Evolutionary conservation across 148 eudicot genomes (phyloP).

Genomic region (Camellia lanceoleosa): DNA sequence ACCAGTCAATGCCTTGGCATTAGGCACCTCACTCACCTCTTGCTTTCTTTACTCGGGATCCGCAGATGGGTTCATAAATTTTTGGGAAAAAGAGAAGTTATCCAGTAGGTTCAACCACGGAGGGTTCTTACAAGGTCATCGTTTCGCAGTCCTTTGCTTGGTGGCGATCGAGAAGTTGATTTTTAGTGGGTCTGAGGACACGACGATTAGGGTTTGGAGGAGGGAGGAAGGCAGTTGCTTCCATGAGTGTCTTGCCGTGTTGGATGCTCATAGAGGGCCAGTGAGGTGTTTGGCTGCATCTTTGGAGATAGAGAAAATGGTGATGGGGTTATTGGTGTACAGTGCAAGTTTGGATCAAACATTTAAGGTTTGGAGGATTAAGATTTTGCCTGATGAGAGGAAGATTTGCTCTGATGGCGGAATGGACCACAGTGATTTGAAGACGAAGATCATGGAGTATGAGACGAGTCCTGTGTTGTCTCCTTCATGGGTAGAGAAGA

Average conservation of each 20-base stretch:
- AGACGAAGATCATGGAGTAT: constrained; percentile 8
- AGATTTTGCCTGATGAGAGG: constrained; percentile 36
- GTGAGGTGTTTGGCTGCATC: constrained; percentile 44
- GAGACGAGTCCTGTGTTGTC: constrained; percentile 12
- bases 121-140: constrained; percentile 54
- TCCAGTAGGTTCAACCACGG: constrained; percentile 51
- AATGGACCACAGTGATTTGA: not conserved
- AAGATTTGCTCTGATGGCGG: not conserved
- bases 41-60: constrained; percentile 55
- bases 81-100: constrained; percentile 48
- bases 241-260: constrained; percentile 50
- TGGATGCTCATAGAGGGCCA: constrained; percentile 65
- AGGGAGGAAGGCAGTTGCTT: constrained; percentile 40
- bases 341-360: constrained; percentile 56
- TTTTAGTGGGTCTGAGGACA: constrained; percentile 61
- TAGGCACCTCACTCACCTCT: constrained; percentile 20
- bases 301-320: constrained; percentile 32
- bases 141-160: constrained; percentile 48
- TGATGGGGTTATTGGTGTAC: constrained; percentile 41
- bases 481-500: constrained; percentile 14
- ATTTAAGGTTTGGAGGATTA: constrained; percentile 59
- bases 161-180: constrained; percentile 36
- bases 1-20: constrained; percentile 45
- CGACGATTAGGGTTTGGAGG: constrained; percentile 59
- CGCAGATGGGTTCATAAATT: constrained; percentile 46